Evolutionary conservation across 83 land plant species (phyloP), one percentile per base, ranked within the genome.

Genomic region (Diphasiastrum complanatum): DNA sequence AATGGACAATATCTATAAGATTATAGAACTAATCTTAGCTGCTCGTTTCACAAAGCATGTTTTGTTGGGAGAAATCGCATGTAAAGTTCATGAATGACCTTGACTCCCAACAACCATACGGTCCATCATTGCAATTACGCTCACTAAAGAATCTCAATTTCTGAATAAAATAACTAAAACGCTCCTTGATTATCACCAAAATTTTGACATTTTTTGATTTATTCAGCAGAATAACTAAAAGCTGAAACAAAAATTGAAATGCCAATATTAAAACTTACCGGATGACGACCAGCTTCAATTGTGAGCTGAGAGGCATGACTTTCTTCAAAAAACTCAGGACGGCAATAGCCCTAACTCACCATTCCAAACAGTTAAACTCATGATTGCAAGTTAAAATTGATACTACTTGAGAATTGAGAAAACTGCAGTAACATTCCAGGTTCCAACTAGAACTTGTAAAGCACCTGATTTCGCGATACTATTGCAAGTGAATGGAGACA

Each of bases 401-500:
- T n/a, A n/a, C n/a, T n/a, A n/a, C n/a, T n/a, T n/a, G n/a, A n/a
- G n/a, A n/a, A n/a, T n/a, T n/a, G n/a, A n/a, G n/a, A n/a, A n/a
- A n/a, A n/a, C n/a, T n/a, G n/a, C n/a, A n/a, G n/a, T n/a, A n/a
- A n/a, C n/a, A n/a, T n/a, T n/a, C n/a, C n/a, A n/a, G n/a, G n/a
- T n/a, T n/a, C n/a, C n/a, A 40, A 40, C 12, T 16, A 40, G 16
- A 40, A 40, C n/a, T n/a, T n/a, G n/a, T 11, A 2, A 53, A 4
- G 19, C 41, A 88, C 98, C 85, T 81, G 79, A 58, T 79, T 79
- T 47, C 78, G 79, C 45, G 98, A 79, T 33, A 93, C 84, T 64
- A 79, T 62, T n/a, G 98, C 96, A 59, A 93, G 84, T 3, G 98
- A 83, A 76, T 83, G 57, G 31, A 93, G 81, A 58, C 98, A 89